Conservation (phyloP, 1,139 yeast genomes). For the Zygotorulaspora mrakii region DNA sequence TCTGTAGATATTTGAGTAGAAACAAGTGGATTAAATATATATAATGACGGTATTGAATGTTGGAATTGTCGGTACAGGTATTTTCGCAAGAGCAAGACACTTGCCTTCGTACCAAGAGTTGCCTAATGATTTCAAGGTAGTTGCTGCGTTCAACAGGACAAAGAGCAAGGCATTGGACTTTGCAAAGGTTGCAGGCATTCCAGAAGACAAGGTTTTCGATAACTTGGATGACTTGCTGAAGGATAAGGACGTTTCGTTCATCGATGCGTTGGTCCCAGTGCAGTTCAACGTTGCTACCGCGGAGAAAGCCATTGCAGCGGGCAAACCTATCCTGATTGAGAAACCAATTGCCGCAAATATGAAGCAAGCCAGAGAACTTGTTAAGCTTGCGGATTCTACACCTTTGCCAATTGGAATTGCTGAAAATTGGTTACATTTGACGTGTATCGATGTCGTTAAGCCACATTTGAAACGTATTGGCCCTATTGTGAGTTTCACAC, state of each 20-base stretch:
- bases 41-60: constrained; percentile 42
- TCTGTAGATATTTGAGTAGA: neutral
- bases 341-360: constrained; percentile 89
- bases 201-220: constrained; percentile 54
- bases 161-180: constrained; percentile 73
- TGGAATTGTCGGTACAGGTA: constrained; percentile 87
- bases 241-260: constrained; percentile 62
- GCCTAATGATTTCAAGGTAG: constrained; percentile 43
- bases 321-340: constrained; percentile 77
- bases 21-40: neutral
- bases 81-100: constrained; percentile 81
- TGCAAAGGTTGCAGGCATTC: constrained; percentile 60
- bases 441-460: constrained; percentile 51
- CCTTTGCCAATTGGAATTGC: constrained; percentile 68
- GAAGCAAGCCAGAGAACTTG: constrained; percentile 75
- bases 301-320: constrained; percentile 54
- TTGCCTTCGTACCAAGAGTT: constrained; percentile 62
- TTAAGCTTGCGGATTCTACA: constrained; percentile 53
- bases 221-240: constrained; percentile 59
- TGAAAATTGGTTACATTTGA: constrained; percentile 80
- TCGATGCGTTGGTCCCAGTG: constrained; percentile 85
- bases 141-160: constrained; percentile 78
- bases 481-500: constrained; percentile 67
- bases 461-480: constrained; percentile 69
- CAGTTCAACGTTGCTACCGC: constrained; percentile 70